Evolutionary conservation across 345 rosid genomes (phyloP).

Genomic region (Tarenaya hassleriana): DNA sequence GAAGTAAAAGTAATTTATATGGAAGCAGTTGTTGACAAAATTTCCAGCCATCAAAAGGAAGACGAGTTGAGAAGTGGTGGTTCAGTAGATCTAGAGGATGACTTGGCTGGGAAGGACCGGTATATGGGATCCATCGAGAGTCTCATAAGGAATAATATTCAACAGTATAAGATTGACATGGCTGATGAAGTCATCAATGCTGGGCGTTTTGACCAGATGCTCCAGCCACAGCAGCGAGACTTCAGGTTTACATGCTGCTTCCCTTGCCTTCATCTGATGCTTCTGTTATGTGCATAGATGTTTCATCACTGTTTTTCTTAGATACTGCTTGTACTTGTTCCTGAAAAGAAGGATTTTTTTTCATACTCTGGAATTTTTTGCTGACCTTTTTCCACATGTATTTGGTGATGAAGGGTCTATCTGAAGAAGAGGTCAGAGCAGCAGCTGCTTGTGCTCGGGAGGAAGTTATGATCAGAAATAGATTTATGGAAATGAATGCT

Average conservation of each 20-base stretch:
- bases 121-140: slow-evolving; percentile 98
- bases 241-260: slow-evolving; percentile 53
- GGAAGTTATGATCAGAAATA: slow-evolving; percentile 94
- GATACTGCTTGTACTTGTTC: slow-evolving; percentile 5
- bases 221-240: slow-evolving; percentile 86
- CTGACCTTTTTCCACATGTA: slow-evolving; percentile 22
- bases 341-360: not conserved
- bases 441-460: slow-evolving; percentile 96
- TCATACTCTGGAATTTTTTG: slow-evolving; percentile 5
- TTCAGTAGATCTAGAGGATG: slow-evolving; percentile 80
- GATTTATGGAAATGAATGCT: slow-evolving; percentile 94
- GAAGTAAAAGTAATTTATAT: slow-evolving; percentile 97
- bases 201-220: slow-evolving; percentile 99
- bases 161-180: slow-evolving; percentile 99
- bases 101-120: slow-evolving; percentile 95
- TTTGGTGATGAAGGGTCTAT: slow-evolving; percentile 65
- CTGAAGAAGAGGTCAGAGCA: slow-evolving; percentile 92
- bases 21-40: slow-evolving; percentile 98
- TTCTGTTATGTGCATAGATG: slow-evolving; percentile 3
- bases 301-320: slow-evolving; percentile 5
- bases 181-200: slow-evolving; percentile 99
- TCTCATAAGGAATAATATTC: slow-evolving; percentile 97
- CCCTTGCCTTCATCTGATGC: not conserved
- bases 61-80: slow-evolving; percentile 92
- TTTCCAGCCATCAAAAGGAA: slow-evolving; percentile 86